Percentiles rank a stretch among this genome's conserved stretches.
Conservation (phyloP, 1,284 basidiomycete genomes). For the Tilletia caries region DNA sequence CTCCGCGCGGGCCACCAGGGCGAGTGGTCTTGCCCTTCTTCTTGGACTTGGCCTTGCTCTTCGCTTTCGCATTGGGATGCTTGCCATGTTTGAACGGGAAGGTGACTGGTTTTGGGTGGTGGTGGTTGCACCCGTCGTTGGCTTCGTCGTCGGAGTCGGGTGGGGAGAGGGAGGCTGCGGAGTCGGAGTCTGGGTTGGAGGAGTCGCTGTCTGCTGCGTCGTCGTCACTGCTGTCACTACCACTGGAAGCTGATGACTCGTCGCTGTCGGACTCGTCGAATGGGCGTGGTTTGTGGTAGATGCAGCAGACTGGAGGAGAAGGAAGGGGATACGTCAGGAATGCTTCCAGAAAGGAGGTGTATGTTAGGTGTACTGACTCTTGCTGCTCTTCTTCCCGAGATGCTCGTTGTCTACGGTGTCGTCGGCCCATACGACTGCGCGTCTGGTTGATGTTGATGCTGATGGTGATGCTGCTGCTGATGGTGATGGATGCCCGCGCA, state of each 20-base stretch:
- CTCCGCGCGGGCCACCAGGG: too few species aligned
- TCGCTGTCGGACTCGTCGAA: conserved; percentile 44
- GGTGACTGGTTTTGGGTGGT: background rate
- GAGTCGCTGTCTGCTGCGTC: background rate
- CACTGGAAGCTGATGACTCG: conserved; percentile 18
- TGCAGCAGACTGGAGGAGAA: conserved; percentile 41
- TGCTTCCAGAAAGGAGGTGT: background rate
- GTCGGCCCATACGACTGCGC: conserved; percentile 37
- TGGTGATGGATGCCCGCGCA: background rate
- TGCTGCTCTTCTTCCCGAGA: conserved; percentile 44
- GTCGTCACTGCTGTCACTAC: background rate
- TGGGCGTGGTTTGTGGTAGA: conserved; percentile 48
- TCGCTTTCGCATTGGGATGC: conserved; percentile 3
- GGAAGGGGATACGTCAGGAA: background rate
- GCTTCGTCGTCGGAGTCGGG: background rate
- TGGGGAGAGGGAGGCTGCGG: background rate
- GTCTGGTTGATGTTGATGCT: background rate
- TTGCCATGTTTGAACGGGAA: conserved; percentile 13
- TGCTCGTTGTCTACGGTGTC: conserved; percentile 49
- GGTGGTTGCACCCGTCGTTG: background rate
- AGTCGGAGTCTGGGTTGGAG: background rate
- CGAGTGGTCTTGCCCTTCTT: background rate
- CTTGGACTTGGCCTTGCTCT: background rate
- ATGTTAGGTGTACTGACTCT: conserved; percentile 32
- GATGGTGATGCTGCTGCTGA: background rate